Evolutionary conservation across 257 asterid species (phyloP).

Genomic region (Lycium barbarum): DNA sequence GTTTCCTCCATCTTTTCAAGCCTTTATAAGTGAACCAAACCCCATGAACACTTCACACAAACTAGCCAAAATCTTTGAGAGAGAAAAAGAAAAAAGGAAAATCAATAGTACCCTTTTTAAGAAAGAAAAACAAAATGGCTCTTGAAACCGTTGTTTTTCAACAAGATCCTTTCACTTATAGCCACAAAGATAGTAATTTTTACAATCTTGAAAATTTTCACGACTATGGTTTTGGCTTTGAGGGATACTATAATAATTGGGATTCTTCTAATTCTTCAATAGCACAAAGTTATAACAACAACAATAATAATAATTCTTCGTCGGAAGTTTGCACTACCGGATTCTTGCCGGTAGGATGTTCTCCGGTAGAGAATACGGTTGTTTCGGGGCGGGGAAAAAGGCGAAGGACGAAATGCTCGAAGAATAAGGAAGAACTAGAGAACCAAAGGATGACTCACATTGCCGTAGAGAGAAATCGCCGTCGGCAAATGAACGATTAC

Average conservation of each 20-base stretch:
- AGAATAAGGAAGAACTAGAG: conserved; percentile 80
- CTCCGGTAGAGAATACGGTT: conserved; percentile 30
- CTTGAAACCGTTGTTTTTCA: conserved; percentile 59
- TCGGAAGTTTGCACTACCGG: conserved; percentile 41
- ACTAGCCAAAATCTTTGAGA: conserved; percentile 8
- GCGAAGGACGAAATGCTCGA: conserved; percentile 53
- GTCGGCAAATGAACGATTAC: conserved; percentile 78
- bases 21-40: conserved; percentile 50
- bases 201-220: conserved; percentile 31
- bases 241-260: conserved; percentile 18
- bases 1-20: conserved; percentile 2
- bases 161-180: conserved; percentile 56
- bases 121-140: conserved; percentile 46
- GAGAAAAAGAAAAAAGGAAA: neutral
- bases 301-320: conserved; percentile 33
- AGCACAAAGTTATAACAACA: neutral
- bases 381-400: conserved; percentile 50
- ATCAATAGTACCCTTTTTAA: neutral
- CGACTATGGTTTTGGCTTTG: conserved; percentile 24
- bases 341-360: conserved; percentile 27
- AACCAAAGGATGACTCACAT: conserved; percentile 85
- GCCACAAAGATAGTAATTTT: conserved; percentile 38
- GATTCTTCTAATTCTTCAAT: conserved; percentile 23
- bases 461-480: conserved; percentile 87
- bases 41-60: conserved; percentile 23